Evolutionary conservation across 2,329 filamentous ascomycete genomes (phyloP).

Genomic region (Cercospora sesami): DNA sequence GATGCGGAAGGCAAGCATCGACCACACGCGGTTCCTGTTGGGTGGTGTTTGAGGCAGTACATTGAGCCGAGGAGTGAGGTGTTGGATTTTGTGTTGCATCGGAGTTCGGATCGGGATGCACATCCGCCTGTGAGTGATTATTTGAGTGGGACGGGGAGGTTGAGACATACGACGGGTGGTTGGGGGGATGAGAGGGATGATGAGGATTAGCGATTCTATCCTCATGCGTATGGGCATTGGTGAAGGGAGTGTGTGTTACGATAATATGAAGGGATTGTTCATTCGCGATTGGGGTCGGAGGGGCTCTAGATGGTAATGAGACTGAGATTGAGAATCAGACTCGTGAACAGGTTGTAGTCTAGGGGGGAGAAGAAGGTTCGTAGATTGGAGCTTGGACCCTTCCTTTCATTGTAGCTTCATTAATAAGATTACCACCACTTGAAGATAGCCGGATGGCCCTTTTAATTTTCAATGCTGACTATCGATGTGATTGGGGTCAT

Average conservation of each 20-base stretch:
- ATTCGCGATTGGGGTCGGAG: not conserved
- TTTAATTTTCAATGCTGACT: too few relatives aligned
- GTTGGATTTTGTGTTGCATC: slow-evolving; percentile 47
- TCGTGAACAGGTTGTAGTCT: not conserved
- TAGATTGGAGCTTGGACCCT: not conserved
- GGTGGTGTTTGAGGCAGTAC: slow-evolving; percentile 49
- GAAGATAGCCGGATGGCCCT: too few relatives aligned
- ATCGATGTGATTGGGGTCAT: too few relatives aligned
- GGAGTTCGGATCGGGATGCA: slow-evolving; percentile 31
- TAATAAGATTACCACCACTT: too few relatives aligned
- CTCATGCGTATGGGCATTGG: not conserved
- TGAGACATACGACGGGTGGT: slow-evolving; percentile 7
- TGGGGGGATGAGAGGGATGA: slow-evolving; percentile 24
- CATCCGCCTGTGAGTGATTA: slow-evolving; percentile 43
- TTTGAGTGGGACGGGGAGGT: slow-evolving; percentile 4
- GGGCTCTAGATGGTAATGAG: not conserved
- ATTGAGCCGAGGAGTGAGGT: slow-evolving; percentile 50
- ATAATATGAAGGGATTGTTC: not conserved
- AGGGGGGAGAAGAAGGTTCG: not conserved
- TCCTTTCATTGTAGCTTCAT: too few relatives aligned
- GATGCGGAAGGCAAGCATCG: slow-evolving; percentile 46
- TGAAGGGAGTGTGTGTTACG: not conserved
- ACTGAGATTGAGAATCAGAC: not conserved
- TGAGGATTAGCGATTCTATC: slow-evolving; percentile 15
- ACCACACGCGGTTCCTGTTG: slow-evolving; percentile 47